Percentiles rank a stretch among this genome's conserved stretches.
phyloP scores from a whole-genome alignment of 192 early-diverging fungal species.

The Linnemannia zychae region DNA sequence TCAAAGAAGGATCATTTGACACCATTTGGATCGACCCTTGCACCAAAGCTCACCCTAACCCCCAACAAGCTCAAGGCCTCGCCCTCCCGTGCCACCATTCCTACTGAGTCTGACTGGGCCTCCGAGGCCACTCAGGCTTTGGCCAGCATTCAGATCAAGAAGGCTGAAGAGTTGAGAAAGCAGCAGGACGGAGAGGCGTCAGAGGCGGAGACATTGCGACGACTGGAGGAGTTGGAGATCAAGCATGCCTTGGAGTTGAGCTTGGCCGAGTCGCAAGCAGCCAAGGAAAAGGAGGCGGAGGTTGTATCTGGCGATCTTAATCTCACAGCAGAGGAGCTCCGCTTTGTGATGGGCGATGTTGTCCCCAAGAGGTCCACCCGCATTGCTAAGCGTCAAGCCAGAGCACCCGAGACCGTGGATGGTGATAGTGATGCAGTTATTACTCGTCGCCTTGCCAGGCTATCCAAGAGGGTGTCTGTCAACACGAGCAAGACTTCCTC shows the following conservation, averaged over 20 bases:
- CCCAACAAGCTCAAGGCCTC: conserved; percentile 29
- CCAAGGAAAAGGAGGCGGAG: neutral
- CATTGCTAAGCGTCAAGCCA: conserved; percentile 29
- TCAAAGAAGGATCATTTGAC: conserved; percentile 6
- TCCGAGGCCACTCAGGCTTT: conserved; percentile 42
- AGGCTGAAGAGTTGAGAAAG: conserved; percentile 25
- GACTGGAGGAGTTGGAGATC: conserved; percentile 38
- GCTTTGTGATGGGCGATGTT: conserved; percentile 52
- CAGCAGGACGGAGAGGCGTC: conserved; percentile 20
- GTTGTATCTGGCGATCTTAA: neutral
- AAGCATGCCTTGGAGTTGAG: conserved; percentile 45
- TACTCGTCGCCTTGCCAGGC: conserved; percentile 14
- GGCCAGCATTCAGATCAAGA: conserved; percentile 44
- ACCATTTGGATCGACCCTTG: conserved; percentile 44
- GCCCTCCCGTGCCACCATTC: neutral
- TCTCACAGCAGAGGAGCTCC: conserved; percentile 48
- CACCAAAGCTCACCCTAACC: conserved; percentile 38
- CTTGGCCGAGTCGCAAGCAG: conserved; percentile 19
- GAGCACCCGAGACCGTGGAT: conserved; percentile 46
- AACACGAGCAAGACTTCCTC: conserved; percentile 13
- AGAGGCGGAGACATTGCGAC: conserved; percentile 31
- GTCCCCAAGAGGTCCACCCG: conserved; percentile 45
- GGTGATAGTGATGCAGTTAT: conserved; percentile 10
- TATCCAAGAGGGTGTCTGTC: conserved; percentile 15
- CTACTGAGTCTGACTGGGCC: conserved; percentile 44